Base-by-base conservation (phyloP, 2,329 filamentous ascomycete species). In the Bipolaris zeicola region DNA sequence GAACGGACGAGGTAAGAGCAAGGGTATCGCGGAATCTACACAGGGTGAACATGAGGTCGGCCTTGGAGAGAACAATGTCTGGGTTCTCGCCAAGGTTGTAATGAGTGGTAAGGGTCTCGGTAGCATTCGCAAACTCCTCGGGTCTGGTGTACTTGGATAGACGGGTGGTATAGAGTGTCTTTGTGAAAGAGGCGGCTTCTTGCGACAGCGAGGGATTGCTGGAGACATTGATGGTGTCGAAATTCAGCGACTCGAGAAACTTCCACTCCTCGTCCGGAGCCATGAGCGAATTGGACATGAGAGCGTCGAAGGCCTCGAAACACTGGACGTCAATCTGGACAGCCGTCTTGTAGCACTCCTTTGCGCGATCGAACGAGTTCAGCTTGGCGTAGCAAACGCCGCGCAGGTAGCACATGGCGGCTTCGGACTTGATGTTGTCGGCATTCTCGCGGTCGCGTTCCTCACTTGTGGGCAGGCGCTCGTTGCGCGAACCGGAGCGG, bases 311-410 rank as follows among this genome's bases (percentile, higher is more conserved):
- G 0, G 95, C 95, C 77, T 99, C 95, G 72, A 96, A 98, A 78
- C 95, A 99, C 76, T 96, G 93, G 3, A 98, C 93, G 72, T 99
- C 95, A 70, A 99, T 97, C 60, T 91, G 87, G 43, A 98, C 92
- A 1, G 95, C 95, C 69, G 96, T 92, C 79, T 97, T 98, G 83
- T 98, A 99, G 79, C 95, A 98, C 69, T 98, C 93, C 76, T 97
- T 97, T 50, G 95, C 95, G 33, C 92, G 88, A 74, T 99, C 95
- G 69, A 98, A 98, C 24, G 94, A 91, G 76, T 98, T 99, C 75
- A 96, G 91, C 77, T 96, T 96, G 6, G 95, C 93, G 74, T 92
- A 97, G 81, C 96, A 98, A 47, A 96, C 84, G 5, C 95, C 95
- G 22, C 95, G 85, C 50, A 99, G 80, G 74, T 96, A 96, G 79